Base-by-base conservation (phyloP, 768 basidiomycete species). In the Suillus lakei region DNA sequence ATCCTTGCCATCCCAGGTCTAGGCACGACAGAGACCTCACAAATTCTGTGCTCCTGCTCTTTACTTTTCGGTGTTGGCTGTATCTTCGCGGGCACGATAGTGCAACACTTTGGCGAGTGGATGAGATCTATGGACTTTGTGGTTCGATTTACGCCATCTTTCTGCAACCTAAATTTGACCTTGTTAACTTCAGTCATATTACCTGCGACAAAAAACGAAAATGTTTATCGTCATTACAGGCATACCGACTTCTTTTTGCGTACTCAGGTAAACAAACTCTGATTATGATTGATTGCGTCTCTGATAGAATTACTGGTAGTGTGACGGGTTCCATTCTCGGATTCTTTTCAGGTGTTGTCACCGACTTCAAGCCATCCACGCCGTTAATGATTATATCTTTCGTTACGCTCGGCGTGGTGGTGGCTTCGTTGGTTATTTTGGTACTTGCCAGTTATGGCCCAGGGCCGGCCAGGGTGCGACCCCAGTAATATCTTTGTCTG, bases 1-100 rank as follows among this genome's bases (percentile, higher is more conserved):
- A 59, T 59, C 58, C 58, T 59, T 59, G 58, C 58, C 13, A 59
- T 59, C 10, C 58, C 58, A 26, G 36, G 34, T 39, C 34, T 59
- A 26, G 58, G 58, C 26, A 26, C 6, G 30, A 23, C 36, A 10
- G 23, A 21, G 26, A 13, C 15, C 13, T 38, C 58, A 39, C 34
- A 59, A 59, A 23, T 23, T 15, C 58, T 59, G 5, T 59, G 58
- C 41, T 34, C 58, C 23, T 30, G 58, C 41, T 59, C 58, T 39
- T 39, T 59, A 32, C 18, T 59, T 59, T 59, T 59, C 2, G 36
- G 32, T 26, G 58, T 15, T 21, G 58, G 58, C 18, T 59, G 58
- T 39, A 39, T 59, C 2, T 39, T 59, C 41, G 21, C 16, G 58
- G 58, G 58, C 34, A 59, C 26, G n/a, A 39, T 59, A 4, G 16